Evolutionary conservation across 2,329 filamentous ascomycete species (phyloP), one percentile per base, ranked within the genome.

Genomic region (Zymoseptoria crescenta): DNA sequence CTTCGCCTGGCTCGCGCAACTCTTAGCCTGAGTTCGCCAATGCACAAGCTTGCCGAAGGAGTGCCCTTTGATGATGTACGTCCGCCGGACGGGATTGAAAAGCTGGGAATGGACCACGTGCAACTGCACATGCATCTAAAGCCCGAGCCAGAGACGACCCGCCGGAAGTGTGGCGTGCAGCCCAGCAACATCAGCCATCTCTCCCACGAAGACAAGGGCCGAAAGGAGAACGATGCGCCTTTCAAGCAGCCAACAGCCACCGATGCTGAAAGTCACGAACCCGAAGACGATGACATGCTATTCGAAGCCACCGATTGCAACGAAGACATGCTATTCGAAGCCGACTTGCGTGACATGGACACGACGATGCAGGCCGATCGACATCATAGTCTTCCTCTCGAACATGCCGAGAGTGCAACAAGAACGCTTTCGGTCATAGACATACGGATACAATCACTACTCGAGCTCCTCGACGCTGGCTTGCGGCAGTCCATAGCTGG

Each of bases 401-500:
- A n/a, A 13, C 35, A 16, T n/a, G 35, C 13, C 13, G 35, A 6
- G 28, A 19, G 8, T 21, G 20, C 27, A 16, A 8, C 52, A 24
- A 28, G 9, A 7, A 10, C n/a, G 35, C n/a, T 21, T 35, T 8
- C 52, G 50, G 49, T 28, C 51, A 27, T 57, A 16, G 57, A 55
- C 13, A 28, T 54, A 16, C 20, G 24, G 8, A 51, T 49, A 21
- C 51, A 13, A 13, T 19, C 27, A 29, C 49, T 51, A 16, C 13
- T 56, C 8, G 45, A 52, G 6, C 51, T 64, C 4, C 59, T 65
- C 30, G 50, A 55, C 48, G 56, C 57, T n/a, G 62, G 48, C 8
- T 29, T 79, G 6, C 70, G 73, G 16, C 56, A 74, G 10, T 70
- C 73, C 4, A 69, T 77, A 4, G 66, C 65, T 30, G 64, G 69